phyloP scores from a whole-genome alignment of 306 rosid species.

The Argentina anserina region DNA sequence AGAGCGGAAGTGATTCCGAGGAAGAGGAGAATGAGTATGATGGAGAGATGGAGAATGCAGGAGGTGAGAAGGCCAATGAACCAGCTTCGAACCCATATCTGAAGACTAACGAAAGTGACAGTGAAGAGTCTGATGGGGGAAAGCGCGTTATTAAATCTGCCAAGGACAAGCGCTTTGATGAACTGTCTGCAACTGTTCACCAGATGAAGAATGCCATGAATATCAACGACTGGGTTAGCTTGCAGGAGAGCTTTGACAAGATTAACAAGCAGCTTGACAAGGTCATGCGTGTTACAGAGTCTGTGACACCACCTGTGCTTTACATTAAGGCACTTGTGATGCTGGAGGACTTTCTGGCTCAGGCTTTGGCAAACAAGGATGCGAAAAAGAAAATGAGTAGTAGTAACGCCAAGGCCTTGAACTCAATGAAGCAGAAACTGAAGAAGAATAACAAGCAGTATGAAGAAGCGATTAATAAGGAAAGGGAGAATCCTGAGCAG shows the following conservation, averaged over 20 bases:
- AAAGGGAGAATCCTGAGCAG: constrained; percentile 74
- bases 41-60: constrained; percentile 32
- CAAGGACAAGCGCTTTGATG: constrained; percentile 86
- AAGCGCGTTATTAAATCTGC: constrained; percentile 78
- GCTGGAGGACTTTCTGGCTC: constrained; percentile 76
- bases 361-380: constrained; percentile 93
- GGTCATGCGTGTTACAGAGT: constrained; percentile 86
- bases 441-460: constrained; percentile 94
- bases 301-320: constrained; percentile 69
- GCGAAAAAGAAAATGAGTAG: constrained; percentile 98
- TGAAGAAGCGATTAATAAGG: constrained; percentile 67
- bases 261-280: constrained; percentile 93
- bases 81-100: constrained; percentile 38
- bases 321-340: constrained; percentile 88
- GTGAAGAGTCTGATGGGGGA: constrained; percentile 64
- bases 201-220: constrained; percentile 98
- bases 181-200: constrained; percentile 73
- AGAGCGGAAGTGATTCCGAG: constrained; percentile 82
- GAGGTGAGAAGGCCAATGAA: constrained; percentile 36
- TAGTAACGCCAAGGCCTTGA: constrained; percentile 97
- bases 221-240: constrained; percentile 94
- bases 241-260: constrained; percentile 93
- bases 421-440: constrained; percentile 94
- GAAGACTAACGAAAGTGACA: constrained; percentile 45
- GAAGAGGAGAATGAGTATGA: constrained; percentile 67